Evolutionary conservation across 2,329 filamentous ascomycete species (phyloP), one percentile per base, ranked within the genome.

Genomic region (Aspergillus neoniger): DNA sequence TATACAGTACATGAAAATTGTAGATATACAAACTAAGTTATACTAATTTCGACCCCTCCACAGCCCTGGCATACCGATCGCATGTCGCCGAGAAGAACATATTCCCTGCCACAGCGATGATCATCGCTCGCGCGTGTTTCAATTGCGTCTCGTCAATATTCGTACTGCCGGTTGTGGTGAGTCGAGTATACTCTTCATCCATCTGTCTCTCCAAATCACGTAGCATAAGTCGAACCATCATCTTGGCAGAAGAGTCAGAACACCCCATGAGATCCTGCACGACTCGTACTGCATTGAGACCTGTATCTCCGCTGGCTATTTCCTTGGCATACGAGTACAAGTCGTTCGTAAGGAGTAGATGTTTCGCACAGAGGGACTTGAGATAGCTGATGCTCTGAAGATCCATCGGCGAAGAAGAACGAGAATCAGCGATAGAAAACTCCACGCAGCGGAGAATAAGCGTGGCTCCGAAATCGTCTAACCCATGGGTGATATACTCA

Each of bases 271-370:
- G n/a, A 15, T 48, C 43, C 50, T 62, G 54, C 17, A 66, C 39
- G 4, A 63, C 58, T 4, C 32, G 25, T 2, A 66, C 61, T 7
- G 55, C 60, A 55, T 65, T 66, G 15, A 65, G 28, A 3, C 14
- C 10, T 43, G 19, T 19, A 30, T 19, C 25, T 62, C 55, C 7
- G 56, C 63, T 36, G 2, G 48, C n/a, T 1, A 36, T 55, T 36
- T 66, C 63, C 39, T 66, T 66, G 2, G 48, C 51, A 28, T 62
- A 65, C 1, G 64, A 66, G 21, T 66, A 66, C 5, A 65, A 49
- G 28, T 65, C 64, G 21, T 66, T 66, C 8, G 59, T 56, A 2
- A 66, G 55, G 19, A 64, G 49, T 17, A 55, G 53, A 25, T 66
- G 64, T 17, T 54, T 57, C 17, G 55, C 59, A 41, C 61, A 65